Percentiles rank a stretch among this genome's conserved stretches.
These are phyloP conservation scores for Acephala macrosclerotiorum DNA, from an alignment of 2,329 filamentous ascomycete species.

Conservation along the genomic window DNA sequence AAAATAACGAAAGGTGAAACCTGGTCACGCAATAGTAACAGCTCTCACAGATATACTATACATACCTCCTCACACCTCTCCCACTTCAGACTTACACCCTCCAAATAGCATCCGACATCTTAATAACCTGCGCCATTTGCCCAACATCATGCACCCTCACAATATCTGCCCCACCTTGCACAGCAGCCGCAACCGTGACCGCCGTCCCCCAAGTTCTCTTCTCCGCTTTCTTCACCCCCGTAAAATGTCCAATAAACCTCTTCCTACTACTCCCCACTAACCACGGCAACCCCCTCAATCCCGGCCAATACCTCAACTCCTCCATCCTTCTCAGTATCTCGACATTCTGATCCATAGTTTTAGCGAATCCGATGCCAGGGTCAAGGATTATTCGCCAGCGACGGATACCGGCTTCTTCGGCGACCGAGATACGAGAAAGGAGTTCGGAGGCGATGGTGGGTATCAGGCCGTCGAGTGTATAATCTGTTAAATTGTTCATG, in stretches of 20 bases:
- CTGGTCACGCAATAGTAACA: not conserved
- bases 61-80: not conserved
- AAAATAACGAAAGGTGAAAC: no score
- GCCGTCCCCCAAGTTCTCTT: constrained; percentile 87
- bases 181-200: constrained; percentile 83
- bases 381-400: constrained; percentile 96
- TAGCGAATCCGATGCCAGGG: constrained; percentile 94
- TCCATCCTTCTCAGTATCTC: constrained; percentile 74
- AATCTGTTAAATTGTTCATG: constrained; percentile 65
- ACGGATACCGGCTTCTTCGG: constrained; percentile 80
- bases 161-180: constrained; percentile 89
- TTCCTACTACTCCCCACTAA: constrained; percentile 90
- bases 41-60: not conserved
- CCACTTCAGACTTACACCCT: constrained; percentile 46
- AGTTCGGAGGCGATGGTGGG: constrained; percentile 64
- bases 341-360: constrained; percentile 81
- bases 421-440: constrained; percentile 69
- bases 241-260: constrained; percentile 84
- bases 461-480: constrained; percentile 61
- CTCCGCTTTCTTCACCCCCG: constrained; percentile 73
- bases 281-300: constrained; percentile 80
- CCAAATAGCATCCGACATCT: constrained; percentile 95
- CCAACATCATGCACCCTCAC: constrained; percentile 89
- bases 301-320: constrained; percentile 69
- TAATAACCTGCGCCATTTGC: constrained; percentile 85